These are phyloP conservation scores for Torulaspora gathmanii DNA, from an alignment of 805 yeast species.

Conservation along the genomic window DNA sequence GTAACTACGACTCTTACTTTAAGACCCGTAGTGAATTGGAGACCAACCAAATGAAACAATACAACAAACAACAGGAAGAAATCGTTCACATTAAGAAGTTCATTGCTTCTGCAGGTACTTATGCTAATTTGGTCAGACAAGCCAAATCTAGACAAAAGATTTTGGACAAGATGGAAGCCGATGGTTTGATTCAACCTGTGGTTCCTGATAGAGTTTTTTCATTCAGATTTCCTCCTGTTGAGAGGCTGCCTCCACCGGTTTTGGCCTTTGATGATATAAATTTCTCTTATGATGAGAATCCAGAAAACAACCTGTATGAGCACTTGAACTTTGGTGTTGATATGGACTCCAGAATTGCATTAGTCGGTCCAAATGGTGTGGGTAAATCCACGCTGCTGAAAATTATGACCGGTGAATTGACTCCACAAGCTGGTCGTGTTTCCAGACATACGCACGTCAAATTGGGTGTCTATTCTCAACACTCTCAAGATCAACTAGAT, in stretches of 20 bases:
- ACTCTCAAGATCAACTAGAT: slow-evolving; percentile 97
- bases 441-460: slow-evolving; percentile 96
- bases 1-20: slow-evolving; percentile 95
- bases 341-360: slow-evolving; percentile 97
- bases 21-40: slow-evolving; percentile 93
- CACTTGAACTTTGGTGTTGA: slow-evolving; percentile 95
- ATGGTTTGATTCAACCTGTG: slow-evolving; percentile 91
- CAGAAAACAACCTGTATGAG: slow-evolving; percentile 84
- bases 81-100: slow-evolving; percentile 96
- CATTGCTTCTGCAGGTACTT: slow-evolving; percentile 99
- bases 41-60: slow-evolving; percentile 97
- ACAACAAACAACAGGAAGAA: slow-evolving; percentile 96
- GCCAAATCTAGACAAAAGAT: slow-evolving; percentile 99
- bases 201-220: slow-evolving; percentile 89
- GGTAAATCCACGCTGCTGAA: slow-evolving; percentile 96
- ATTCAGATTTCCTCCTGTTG: slow-evolving; percentile 91
- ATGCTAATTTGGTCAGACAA: slow-evolving; percentile 96
- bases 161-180: slow-evolving; percentile 99
- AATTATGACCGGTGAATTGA: slow-evolving; percentile 91
- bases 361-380: slow-evolving; percentile 98
- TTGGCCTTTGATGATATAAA: slow-evolving; percentile 93
- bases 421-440: slow-evolving; percentile 89
- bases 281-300: slow-evolving; percentile 79
- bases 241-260: slow-evolving; percentile 98
- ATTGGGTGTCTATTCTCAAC: slow-evolving; percentile 98